Evolutionary conservation across 208 protist genomes (phyloP).

Genomic region (Crithidia brevicula): DNA sequence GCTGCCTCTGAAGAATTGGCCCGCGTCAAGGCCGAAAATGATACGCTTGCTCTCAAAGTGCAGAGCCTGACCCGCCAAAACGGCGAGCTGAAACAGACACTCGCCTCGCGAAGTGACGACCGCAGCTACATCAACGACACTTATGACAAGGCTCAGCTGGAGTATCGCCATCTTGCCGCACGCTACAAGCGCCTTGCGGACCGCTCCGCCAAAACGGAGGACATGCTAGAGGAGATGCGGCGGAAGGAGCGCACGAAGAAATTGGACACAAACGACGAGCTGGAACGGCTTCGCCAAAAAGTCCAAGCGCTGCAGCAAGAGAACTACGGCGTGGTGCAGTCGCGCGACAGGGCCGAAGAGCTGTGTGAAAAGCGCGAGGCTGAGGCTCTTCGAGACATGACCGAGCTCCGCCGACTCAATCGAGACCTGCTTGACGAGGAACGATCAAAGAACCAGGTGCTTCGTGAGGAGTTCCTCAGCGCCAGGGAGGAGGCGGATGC

Average conservation of each 20-base stretch:
- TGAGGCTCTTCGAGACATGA: slow-evolving; percentile 80
- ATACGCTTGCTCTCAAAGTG: slow-evolving; percentile 42
- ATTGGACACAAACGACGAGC: slow-evolving; percentile 46
- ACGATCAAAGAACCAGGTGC: slow-evolving; percentile 39
- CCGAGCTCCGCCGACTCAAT: slow-evolving; percentile 61
- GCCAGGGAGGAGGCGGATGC: slow-evolving; percentile 43
- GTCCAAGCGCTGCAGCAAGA: slow-evolving; percentile 66
- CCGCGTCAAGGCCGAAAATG: slow-evolving; percentile 41
- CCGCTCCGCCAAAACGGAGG: slow-evolving; percentile 48
- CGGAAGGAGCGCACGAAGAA: slow-evolving; percentile 38
- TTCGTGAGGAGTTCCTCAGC: slow-evolving; percentile 47
- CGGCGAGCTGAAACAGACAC: slow-evolving; percentile 48
- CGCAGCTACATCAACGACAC: slow-evolving; percentile 44
- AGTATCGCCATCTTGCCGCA: slow-evolving; percentile 81
- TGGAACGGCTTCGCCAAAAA: slow-evolving; percentile 56
- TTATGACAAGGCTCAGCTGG: slow-evolving; percentile 72
- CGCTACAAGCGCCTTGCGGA: slow-evolving; percentile 65
- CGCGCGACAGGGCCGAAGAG: slow-evolving; percentile 76
- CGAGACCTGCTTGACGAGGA: slow-evolving; percentile 70
- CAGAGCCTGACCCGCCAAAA: slow-evolving; percentile 35
- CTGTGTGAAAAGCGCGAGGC: slow-evolving; percentile 72
- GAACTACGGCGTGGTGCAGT: slow-evolving; percentile 61
- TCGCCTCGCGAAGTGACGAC: slow-evolving; percentile 49
- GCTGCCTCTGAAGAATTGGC: slow-evolving; percentile 25
- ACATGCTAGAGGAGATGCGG: slow-evolving; percentile 55